These are phyloP conservation scores for Eucalyptus polybractea DNA, from an alignment of 345 rosid species.

Conservation along the genomic window DNA sequence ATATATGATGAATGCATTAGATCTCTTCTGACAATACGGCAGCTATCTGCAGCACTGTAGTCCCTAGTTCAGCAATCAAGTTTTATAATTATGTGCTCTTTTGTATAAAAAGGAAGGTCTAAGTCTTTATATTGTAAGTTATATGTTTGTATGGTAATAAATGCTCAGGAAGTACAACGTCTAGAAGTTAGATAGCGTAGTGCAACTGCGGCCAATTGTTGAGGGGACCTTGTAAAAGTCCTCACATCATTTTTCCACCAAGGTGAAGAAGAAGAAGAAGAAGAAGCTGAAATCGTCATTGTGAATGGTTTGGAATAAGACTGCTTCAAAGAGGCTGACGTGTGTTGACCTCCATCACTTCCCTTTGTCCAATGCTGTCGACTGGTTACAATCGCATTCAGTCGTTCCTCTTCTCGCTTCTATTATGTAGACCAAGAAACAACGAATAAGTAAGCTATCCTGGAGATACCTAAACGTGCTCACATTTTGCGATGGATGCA, in stretches of 20 bases:
- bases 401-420: not conserved
- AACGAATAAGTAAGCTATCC: not conserved
- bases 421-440: not conserved
- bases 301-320: not conserved
- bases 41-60: too few species aligned
- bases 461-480: not conserved
- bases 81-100: too few species aligned
- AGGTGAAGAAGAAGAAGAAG: too few species aligned
- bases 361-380: not conserved
- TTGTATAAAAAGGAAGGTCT: too few species aligned
- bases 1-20: too few species aligned
- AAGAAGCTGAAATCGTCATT: too few species aligned
- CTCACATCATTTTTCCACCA: not conserved
- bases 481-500: too few species aligned
- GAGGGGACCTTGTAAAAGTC: not conserved
- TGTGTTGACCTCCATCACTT: not conserved
- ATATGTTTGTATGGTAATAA: not conserved
- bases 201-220: too few species aligned
- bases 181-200: not conserved
- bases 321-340: not conserved
- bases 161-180: too few species aligned
- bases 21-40: too few species aligned
- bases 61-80: fast-evolving
- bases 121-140: too few species aligned
- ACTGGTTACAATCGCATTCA: not conserved